A percentile compares a stretch with the other conserved stretches of the same genome.
phyloP scores from a whole-genome alignment of 768 basidiomycete species.

The Neoboletus brunneissimus region DNA sequence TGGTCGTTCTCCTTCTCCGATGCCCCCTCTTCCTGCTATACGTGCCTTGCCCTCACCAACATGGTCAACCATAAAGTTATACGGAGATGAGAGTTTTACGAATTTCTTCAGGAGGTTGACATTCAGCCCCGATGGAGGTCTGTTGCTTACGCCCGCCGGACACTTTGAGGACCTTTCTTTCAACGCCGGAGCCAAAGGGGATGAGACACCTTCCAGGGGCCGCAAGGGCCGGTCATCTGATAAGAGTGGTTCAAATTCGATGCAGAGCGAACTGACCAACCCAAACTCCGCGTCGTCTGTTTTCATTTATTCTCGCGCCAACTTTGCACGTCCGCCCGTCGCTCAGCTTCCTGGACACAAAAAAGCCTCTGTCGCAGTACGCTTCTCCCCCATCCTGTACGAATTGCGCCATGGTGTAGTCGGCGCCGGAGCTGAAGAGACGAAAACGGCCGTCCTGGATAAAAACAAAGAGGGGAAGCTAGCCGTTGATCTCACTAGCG shows the following conservation, averaged over 20 bases:
- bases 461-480: slow-evolving; percentile 60
- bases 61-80: slow-evolving; percentile 75
- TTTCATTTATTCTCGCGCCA: slow-evolving; percentile 94
- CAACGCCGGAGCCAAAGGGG: slow-evolving; percentile 30
- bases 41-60: slow-evolving; percentile 60
- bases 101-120: slow-evolving; percentile 94
- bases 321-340: slow-evolving; percentile 88
- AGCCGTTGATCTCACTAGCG: slow-evolving; percentile 57
- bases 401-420: slow-evolving; percentile 71
- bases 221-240: slow-evolving; percentile 53
- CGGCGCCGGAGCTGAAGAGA: slow-evolving; percentile 36
- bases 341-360: slow-evolving; percentile 96
- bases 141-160: slow-evolving; percentile 93
- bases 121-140: slow-evolving; percentile 92
- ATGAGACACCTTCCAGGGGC: slow-evolving; percentile 51
- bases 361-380: slow-evolving; percentile 90
- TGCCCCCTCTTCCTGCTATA: slow-evolving; percentile 93
- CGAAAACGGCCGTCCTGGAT: slow-evolving; percentile 62
- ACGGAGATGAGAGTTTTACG: slow-evolving; percentile 92
- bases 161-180: slow-evolving; percentile 92
- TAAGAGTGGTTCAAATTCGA: slow-evolving; percentile 25
- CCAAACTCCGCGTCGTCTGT: slow-evolving; percentile 59
- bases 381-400: slow-evolving; percentile 91
- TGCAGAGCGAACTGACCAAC: slow-evolving; percentile 31
- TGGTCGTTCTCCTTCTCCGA: slow-evolving; percentile 83